Evolutionary conservation across 2,329 filamentous ascomycete species (phyloP).

Genomic region (Cordyceps cicadae): DNA sequence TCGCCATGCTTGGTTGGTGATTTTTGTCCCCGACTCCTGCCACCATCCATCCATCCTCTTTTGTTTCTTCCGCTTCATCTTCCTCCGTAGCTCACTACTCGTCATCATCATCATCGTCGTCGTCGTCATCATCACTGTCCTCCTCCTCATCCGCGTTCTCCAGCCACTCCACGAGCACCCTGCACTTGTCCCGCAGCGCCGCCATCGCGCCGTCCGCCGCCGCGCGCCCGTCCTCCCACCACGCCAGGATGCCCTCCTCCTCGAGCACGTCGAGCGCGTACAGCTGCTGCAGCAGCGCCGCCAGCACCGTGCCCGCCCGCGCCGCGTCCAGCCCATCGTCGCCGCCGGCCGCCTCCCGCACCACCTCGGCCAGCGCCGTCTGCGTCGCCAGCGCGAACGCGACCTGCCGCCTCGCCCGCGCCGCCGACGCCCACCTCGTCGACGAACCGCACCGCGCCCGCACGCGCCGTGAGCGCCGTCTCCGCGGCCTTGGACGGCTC

Average conservation of each 20-base stretch:
- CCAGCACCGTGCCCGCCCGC: conserved; percentile 55
- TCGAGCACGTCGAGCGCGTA: conserved; percentile 79
- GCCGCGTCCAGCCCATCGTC: conserved; percentile 47
- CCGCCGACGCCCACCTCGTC: conserved; percentile 53
- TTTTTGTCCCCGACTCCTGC: neutral
- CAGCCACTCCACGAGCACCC: conserved; percentile 75
- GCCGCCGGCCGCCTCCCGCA: neutral
- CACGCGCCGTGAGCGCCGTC: conserved; percentile 46
- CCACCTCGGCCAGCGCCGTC: conserved; percentile 59
- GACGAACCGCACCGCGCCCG: conserved; percentile 48
- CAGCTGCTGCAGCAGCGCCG: conserved; percentile 73
- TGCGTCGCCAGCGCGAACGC: conserved; percentile 80
- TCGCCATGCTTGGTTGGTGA: neutral
- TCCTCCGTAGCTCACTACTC: conserved; percentile 3
- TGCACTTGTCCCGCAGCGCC: conserved; percentile 63
- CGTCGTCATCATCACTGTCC: conserved; percentile 22
- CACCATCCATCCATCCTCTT: neutral
- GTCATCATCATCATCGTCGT: neutral
- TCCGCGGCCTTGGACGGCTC: conserved; percentile 59
- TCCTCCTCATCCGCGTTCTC: conserved; percentile 66
- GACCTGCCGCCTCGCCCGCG: conserved; percentile 59
- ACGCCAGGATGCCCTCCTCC: conserved; percentile 78
- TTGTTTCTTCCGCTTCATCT: neutral
- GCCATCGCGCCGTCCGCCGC: conserved; percentile 60
- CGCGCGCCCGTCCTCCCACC: conserved; percentile 74